Base-by-base conservation (phyloP, 805 yeast species). In the Candida parachauliodes region DNA sequence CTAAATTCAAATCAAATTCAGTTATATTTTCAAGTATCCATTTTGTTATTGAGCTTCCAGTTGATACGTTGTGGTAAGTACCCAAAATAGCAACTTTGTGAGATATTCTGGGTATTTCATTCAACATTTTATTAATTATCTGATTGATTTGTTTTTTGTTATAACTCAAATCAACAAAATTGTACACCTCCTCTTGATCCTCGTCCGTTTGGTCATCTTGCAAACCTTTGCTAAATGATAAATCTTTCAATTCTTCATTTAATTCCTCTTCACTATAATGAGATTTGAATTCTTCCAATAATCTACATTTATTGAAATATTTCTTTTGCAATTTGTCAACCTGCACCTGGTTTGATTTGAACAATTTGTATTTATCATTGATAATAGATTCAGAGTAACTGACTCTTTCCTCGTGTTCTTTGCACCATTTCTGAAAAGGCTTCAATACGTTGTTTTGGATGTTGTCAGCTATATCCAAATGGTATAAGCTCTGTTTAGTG, bases 371-470 rank as follows among this genome's bases (percentile, higher is more conserved):
- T 45, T 76, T 78, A 15, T 62, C 68, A 34, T 62, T 59, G 28
- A 86, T 59, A 4, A 70, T 65, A 40, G 70, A 65, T 38, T 79
- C 81, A 12, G 85, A 77, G 49, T 73, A 76, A 27, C 74, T 77
- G 2, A 87, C 72, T 32, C 94, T 63, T 47, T 75, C 76, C 37
- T 72, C 73, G 58, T 87, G 95, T 37, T 82, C 88, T 12, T 64
- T 66, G 28, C 88, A 72, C 94, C 94, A 88, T 48, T 74, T 72
- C 8, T 76, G 57, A 50, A 87, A 87, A 1, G 95, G 95, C 17
- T 69, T 70, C 35, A 83, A 53, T 1, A 87, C 91, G 56, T 76
- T 62, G 1, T 62, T 50, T 39, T 74, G 72, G 42, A 87, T 79
- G 45, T 74, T 76, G 4, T 72, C 65, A 1, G 91, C 84, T 19